Conservation (phyloP, 768 basidiomycete species). For the Boletus sp. region DNA sequence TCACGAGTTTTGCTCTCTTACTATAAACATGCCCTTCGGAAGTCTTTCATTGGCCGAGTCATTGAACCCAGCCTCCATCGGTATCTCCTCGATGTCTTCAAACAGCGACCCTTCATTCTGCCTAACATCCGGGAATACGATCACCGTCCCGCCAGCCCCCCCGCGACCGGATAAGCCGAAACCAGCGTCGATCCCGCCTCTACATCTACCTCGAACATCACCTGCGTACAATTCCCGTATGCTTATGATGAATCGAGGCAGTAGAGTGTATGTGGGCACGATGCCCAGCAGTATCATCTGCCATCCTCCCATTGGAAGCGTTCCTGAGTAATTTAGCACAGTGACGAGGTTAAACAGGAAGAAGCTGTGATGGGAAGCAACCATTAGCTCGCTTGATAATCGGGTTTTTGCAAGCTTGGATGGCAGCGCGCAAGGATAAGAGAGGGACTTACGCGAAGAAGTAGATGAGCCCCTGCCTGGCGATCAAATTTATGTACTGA, state of each 20-base stretch:
- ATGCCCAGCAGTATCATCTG: not conserved
- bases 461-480: not conserved
- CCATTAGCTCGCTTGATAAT: not conserved
- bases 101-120: not conserved
- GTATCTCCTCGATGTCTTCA: not conserved
- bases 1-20: no score
- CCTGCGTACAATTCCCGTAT: not conserved
- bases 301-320: not conserved
- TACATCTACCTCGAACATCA: not conserved
- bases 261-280: not conserved
- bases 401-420: no score
- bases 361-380: not conserved
- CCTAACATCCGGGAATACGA: not conserved
- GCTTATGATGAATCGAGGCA: conserved; percentile 3
- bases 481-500: not conserved
- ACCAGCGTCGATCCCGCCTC: no score
- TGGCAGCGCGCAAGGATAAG: not conserved
- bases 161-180: not conserved
- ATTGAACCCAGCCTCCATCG: no score
- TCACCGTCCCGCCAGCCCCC: not conserved
- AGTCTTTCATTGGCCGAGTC: no score
- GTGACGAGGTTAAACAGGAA: not conserved
- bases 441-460: not conserved
- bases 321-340: not conserved
- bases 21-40: no score